These are phyloP conservation scores for Sechiopsis laciniata DNA, from an alignment of 306 rosid species.

Conservation along the genomic window DNA sequence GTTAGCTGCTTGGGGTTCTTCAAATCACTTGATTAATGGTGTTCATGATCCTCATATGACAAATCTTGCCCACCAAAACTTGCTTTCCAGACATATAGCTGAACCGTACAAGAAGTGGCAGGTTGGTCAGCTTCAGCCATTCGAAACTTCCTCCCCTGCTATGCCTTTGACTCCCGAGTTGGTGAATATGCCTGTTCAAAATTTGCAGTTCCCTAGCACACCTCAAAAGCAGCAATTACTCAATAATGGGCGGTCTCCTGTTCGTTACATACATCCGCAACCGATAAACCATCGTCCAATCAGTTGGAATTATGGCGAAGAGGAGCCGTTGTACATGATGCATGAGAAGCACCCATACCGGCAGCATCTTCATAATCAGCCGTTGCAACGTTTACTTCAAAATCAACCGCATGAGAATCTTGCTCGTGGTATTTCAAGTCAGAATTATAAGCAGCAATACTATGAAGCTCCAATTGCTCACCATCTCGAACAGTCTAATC, in stretches of 20 bases:
- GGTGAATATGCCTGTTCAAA: slow-evolving; percentile 31
- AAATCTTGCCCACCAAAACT: slow-evolving; percentile 30
- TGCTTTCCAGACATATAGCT: slow-evolving; percentile 22
- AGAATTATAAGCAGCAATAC: slow-evolving; percentile 28
- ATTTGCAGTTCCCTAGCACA: slow-evolving; percentile 37
- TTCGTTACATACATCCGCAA: slow-evolving; percentile 29
- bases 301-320: slow-evolving; percentile 39
- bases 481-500: slow-evolving; percentile 29
- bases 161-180: slow-evolving; percentile 28
- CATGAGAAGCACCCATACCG: slow-evolving; percentile 28
- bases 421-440: slow-evolving; percentile 16
- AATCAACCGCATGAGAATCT: slow-evolving; percentile 33
- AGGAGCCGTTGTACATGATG: slow-evolving; percentile 28
- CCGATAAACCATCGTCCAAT: slow-evolving; percentile 29
- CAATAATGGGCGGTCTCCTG: slow-evolving; percentile 26
- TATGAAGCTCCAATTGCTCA: slow-evolving; percentile 35
- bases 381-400: slow-evolving; percentile 31
- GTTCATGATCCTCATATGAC: slow-evolving; percentile 25
- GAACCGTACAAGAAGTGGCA: slow-evolving; percentile 27
- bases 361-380: slow-evolving; percentile 37
- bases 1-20: slow-evolving; percentile 27
- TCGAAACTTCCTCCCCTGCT: slow-evolving; percentile 24
- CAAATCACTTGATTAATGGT: slow-evolving; percentile 25
- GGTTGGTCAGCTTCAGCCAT: slow-evolving; percentile 23
- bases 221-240: slow-evolving; percentile 36